A percentile compares a stretch with the other conserved stretches of the same genome.
Evolutionary conservation across 2,329 filamentous ascomycete species (phyloP).

Genomic region (Aspergillus sojae): DNA sequence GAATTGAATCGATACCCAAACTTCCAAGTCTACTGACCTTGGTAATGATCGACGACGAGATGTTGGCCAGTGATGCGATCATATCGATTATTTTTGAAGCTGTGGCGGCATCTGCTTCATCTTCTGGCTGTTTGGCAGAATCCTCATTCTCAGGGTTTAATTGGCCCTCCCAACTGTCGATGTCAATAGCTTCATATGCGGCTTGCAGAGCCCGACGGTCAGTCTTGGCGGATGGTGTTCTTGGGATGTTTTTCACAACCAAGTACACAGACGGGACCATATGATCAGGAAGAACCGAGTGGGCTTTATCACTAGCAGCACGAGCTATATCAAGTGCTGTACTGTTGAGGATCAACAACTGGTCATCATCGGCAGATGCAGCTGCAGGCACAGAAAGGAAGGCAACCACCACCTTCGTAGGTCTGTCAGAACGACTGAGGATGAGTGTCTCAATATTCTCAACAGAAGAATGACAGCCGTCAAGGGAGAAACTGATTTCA

Average conservation of each 20-base stretch:
- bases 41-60: conserved; percentile 23
- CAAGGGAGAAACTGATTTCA: conserved; percentile 38
- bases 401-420: conserved; percentile 38
- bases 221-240: conserved; percentile 35
- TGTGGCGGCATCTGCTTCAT: background rate
- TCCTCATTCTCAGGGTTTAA: conserved; percentile 20
- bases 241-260: conserved; percentile 32
- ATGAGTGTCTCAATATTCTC: conserved; percentile 37
- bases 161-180: conserved; percentile 31
- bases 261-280: conserved; percentile 40
- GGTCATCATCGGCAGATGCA: conserved; percentile 1
- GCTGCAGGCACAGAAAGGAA: conserved; percentile 33
- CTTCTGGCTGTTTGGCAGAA: conserved; percentile 1
- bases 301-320: conserved; percentile 24
- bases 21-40: conserved; percentile 27
- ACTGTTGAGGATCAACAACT: conserved; percentile 18
- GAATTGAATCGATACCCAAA: conserved; percentile 36
- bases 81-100: conserved; percentile 21
- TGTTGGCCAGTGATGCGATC: conserved; percentile 27
- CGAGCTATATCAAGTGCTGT: conserved; percentile 25
- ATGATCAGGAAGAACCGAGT: conserved; percentile 30
- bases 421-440: conserved; percentile 33
- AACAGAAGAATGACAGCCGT: conserved; percentile 31
- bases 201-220: conserved; percentile 34
- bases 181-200: conserved; percentile 28